These are phyloP conservation scores for Stentor roeselii DNA, from an alignment of 73 alveolate genomes.

Conservation along the genomic window DNA sequence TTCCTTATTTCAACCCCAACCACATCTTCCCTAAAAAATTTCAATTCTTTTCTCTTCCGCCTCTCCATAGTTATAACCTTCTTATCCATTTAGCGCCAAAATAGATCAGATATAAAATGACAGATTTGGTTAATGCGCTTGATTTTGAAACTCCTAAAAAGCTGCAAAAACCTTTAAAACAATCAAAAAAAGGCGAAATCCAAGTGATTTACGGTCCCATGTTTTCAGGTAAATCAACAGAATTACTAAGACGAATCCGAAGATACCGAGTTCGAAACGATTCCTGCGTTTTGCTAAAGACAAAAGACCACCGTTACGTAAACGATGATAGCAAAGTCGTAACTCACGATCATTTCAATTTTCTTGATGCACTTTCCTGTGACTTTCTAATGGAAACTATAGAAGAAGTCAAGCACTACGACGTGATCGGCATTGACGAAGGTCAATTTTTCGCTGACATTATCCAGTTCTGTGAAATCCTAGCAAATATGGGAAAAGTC, in stretches of 20 bases:
- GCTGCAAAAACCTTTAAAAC: too few relatives aligned
- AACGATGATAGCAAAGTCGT: slow-evolving; percentile 41
- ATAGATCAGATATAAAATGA: too few relatives aligned
- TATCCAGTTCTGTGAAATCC: not conserved
- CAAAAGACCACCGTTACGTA: slow-evolving; percentile 40
- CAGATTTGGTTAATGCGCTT: too few relatives aligned
- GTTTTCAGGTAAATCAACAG: slow-evolving; percentile 67
- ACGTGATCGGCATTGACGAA: not conserved
- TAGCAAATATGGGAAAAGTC: not conserved
- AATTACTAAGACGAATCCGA: slow-evolving; percentile 43
- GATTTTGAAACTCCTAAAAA: too few relatives aligned
- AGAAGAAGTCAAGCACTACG: not conserved
- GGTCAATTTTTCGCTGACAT: not conserved
- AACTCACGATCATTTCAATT: slow-evolving; percentile 38
- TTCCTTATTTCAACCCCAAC: too few relatives aligned
- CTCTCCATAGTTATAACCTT: too few relatives aligned
- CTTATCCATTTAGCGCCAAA: too few relatives aligned
- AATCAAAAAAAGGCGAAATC: slow-evolving; percentile 54
- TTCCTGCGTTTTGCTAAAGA: slow-evolving; percentile 40
- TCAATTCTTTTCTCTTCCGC: too few relatives aligned
- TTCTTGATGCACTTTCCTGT: not conserved
- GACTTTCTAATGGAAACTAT: not conserved
- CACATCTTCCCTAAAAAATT: too few relatives aligned
- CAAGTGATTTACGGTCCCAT: slow-evolving; percentile 60
- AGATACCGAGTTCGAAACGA: slow-evolving; percentile 41